Evolutionary conservation across 331 rosid species (phyloP), one percentile per base, ranked within the genome.

Genomic region (Cydonia oblonga): DNA sequence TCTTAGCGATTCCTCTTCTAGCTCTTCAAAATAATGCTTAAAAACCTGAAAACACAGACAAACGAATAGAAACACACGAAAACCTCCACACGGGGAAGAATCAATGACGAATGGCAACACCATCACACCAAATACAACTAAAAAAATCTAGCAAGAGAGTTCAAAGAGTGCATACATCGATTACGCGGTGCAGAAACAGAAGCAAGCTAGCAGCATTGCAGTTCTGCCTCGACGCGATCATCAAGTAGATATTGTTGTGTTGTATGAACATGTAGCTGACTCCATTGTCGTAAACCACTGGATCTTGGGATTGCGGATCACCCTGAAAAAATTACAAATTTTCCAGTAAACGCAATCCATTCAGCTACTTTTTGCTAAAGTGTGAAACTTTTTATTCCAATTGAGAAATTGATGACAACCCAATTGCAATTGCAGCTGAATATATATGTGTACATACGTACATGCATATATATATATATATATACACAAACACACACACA

Each of bases 151-250:
- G 18, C 25, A 6, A n/a, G 18, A 66, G 56, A 18, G 56, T 51
- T 24, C 4, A 3, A 73, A 44, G 29, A 25, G 46, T 19, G 9
- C 22, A 6, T n/a, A 68, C 69, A 59, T 80, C 78, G 6, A 80
- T 64, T 15, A 28, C 3, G 14, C 84, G 77, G 68, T 80, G 84
- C 58, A 80, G 80, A 75, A 80, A 80, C 66, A 80, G 74, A 26
- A 80, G 62, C 23, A 75, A 22, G 73, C 84, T 80, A 42, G 84
- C 84, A 19, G 80, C 84, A 51, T 80, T 75, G 40, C 84, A 75
- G 70, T 80, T 80, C 84, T 80, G 84, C 73, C 84, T 26, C 9
- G 84, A 70, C 15, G 80, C 80, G 3, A 54, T 65, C 84, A 80
- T 80, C 59, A 80, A 70, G 68, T 80, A 80, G 38, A 80, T 60